These are phyloP conservation scores for Ophiostoma sp. DNA, from an alignment of 2,329 filamentous ascomycete species.

Conservation along the genomic window DNA sequence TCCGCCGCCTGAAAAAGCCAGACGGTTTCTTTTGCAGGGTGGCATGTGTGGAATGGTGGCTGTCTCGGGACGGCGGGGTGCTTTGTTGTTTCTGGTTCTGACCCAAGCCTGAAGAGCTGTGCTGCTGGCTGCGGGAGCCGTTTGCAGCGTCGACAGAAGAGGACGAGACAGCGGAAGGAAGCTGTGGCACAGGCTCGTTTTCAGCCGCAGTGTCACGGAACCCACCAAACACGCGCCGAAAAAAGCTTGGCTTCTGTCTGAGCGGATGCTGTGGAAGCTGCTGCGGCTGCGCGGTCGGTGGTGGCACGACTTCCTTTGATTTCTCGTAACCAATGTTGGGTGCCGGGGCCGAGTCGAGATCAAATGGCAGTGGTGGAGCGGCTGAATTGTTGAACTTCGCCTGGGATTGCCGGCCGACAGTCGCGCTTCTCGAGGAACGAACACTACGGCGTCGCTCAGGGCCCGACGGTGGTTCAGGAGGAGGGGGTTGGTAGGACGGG, in stretches of 20 bases:
- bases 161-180: constrained; percentile 35
- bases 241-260: constrained; percentile 79
- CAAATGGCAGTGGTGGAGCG: constrained; percentile 34
- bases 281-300: constrained; percentile 35
- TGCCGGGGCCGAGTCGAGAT: constrained; percentile 57
- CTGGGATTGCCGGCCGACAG: constrained; percentile 38
- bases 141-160: constrained; percentile 37
- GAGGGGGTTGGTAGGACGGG: constrained; percentile 43
- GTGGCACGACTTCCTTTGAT: constrained; percentile 51
- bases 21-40: constrained; percentile 84
- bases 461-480: constrained; percentile 40
- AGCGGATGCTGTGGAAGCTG: constrained; percentile 26
- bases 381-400: constrained; percentile 35
- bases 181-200: constrained; percentile 28
- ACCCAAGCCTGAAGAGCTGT: constrained; percentile 43
- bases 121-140: constrained; percentile 40
- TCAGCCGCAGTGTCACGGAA: constrained; percentile 52
- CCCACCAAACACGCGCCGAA: constrained; percentile 85
- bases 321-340: constrained; percentile 62
- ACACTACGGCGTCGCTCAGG: constrained; percentile 58
- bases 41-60: constrained; percentile 48
- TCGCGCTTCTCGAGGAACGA: constrained; percentile 56
- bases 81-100: constrained; percentile 47
- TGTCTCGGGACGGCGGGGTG: constrained; percentile 54
- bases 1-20: constrained; percentile 89